These are phyloP conservation scores for Citrus reticulata DNA, from an alignment of 345 rosid species.

Conservation along the genomic window DNA sequence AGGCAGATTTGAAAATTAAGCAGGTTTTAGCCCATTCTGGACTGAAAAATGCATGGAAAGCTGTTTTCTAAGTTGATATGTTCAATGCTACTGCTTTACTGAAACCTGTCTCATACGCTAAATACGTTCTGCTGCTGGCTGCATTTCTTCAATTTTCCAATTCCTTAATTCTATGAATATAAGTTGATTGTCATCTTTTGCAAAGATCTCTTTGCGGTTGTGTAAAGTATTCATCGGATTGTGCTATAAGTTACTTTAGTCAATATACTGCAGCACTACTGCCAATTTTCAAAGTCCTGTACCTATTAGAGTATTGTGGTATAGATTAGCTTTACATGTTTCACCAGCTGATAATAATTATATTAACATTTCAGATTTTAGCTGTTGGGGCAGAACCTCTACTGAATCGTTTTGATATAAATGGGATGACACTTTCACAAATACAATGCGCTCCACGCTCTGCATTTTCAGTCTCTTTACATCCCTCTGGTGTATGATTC, in stretches of 20 bases:
- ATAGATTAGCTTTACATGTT: neutral
- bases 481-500: slow-evolving; percentile 68
- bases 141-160: neutral
- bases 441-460: slow-evolving; percentile 84
- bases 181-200: neutral
- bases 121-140: neutral
- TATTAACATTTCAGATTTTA: slow-evolving; percentile 55
- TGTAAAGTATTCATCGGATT: no score
- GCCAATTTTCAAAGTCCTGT: neutral
- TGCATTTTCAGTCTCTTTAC: slow-evolving; percentile 72
- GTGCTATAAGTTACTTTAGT: neutral
- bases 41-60: neutral
- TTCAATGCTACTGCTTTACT: neutral
- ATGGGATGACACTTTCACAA: slow-evolving; percentile 68
- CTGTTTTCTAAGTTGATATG: neutral
- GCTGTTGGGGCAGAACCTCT: slow-evolving; percentile 85
- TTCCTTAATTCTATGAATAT: neutral
- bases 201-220: neutral
- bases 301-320: neutral
- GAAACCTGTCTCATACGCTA: neutral
- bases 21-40: neutral
- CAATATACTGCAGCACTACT: neutral
- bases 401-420: slow-evolving; percentile 66
- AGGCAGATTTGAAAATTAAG: neutral
- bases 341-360: neutral